Evolutionary conservation across 2,329 filamentous ascomycete species (phyloP).

Genomic region (Dothideomycetes sp.): DNA sequence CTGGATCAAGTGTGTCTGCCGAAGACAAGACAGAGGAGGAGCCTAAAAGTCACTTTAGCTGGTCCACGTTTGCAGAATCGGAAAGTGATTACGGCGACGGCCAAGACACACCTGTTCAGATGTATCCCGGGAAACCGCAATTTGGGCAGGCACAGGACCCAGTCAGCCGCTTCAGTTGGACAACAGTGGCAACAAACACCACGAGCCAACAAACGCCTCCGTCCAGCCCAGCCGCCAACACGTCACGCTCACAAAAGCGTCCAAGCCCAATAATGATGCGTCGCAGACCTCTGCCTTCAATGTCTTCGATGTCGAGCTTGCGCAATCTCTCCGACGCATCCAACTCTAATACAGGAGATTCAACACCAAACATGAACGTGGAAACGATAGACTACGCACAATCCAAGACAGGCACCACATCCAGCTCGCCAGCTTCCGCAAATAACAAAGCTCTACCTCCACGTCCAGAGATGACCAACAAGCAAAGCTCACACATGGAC

Average conservation of each 20-base stretch:
- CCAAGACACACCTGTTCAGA: no score
- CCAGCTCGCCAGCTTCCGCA: constrained; percentile 34
- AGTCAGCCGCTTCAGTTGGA: constrained; percentile 31
- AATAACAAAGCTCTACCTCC: constrained; percentile 4
- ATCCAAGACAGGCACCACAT: constrained; percentile 13
- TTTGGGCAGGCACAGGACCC: constrained; percentile 14
- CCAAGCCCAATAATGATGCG: constrained; percentile 7
- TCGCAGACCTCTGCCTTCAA: constrained; percentile 10
- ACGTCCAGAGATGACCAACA: constrained; percentile 3
- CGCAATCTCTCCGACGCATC: constrained; percentile 10
- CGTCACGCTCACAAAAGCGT: constrained; percentile 12
- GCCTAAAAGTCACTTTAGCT: constrained; percentile 21
- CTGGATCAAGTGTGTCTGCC: no score
- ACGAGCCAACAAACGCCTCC: constrained; percentile 30
- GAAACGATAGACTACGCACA: no score
- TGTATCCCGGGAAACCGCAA: no score
- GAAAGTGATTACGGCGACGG: constrained; percentile 1
- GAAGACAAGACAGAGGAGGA: neutral
- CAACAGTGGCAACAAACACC: constrained; percentile 26
- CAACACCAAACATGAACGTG: no score
- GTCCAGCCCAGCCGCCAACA: constrained; percentile 27
- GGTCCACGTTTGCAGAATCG: constrained; percentile 21
- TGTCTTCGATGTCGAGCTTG: no score
- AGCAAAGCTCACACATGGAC: constrained; percentile 41
- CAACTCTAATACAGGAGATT: no score